These are phyloP conservation scores for Gamarada debralockiae DNA, from an alignment of 495 filamentous ascomycete genomes.

Conservation along the genomic window DNA sequence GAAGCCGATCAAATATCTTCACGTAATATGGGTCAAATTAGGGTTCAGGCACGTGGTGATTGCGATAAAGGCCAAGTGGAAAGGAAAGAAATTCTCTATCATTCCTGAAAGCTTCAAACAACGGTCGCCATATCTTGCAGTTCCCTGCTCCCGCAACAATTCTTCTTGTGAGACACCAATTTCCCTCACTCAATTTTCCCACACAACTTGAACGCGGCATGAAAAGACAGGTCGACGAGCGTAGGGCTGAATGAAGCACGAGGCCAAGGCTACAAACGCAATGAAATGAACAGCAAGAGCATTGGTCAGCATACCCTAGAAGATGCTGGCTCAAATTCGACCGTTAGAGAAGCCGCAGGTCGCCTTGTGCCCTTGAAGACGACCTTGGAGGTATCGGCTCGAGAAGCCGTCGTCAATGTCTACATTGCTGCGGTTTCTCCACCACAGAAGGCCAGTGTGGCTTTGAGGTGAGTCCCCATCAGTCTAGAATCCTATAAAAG, in stretches of 20 bases:
- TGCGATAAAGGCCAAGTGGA: background rate
- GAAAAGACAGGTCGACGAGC: too few relatives aligned
- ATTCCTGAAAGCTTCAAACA: too few relatives aligned
- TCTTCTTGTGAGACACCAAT: too few relatives aligned
- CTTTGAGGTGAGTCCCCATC: constrained; percentile 43
- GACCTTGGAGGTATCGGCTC: constrained; percentile 46
- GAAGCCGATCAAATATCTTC: too few relatives aligned
- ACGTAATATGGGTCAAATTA: too few relatives aligned
- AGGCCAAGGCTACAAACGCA: background rate
- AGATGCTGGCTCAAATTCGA: background rate
- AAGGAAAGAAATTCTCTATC: too few relatives aligned
- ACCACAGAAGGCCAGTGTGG: constrained; percentile 44
- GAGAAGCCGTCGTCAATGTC: constrained; percentile 40
- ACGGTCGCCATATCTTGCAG: too few relatives aligned
- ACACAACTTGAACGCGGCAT: too few relatives aligned
- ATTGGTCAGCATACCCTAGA: background rate
- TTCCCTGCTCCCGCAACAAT: too few relatives aligned
- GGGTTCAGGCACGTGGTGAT: background rate
- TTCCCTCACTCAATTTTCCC: too few relatives aligned
- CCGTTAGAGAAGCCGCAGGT: background rate
- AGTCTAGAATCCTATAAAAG: background rate
- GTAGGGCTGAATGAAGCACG: too few relatives aligned
- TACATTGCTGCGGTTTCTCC: constrained; percentile 48
- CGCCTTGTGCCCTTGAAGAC: constrained; percentile 52
- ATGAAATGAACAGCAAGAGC: constrained; percentile 11